phyloP scores from a whole-genome alignment of 345 rosid genomes.

The Pugionium dolabratum region DNA sequence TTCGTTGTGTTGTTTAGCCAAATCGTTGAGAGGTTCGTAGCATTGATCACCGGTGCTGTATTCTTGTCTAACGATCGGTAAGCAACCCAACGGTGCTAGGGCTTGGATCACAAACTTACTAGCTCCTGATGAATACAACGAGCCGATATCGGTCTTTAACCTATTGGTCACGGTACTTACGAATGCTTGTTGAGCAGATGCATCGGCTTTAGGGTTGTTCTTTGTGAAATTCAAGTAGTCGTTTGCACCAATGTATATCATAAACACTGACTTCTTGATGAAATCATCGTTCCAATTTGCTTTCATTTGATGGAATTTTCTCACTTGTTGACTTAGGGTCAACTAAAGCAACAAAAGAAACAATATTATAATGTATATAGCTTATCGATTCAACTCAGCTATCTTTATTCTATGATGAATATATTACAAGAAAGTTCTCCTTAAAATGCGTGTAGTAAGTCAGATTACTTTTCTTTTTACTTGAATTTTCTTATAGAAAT shows the following conservation, averaged over 20 bases:
- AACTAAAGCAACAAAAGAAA: conserved; percentile 1
- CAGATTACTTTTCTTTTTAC: no score
- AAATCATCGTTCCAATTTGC: conserved; percentile 24
- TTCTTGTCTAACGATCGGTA: conserved; percentile 18
- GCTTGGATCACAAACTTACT: conserved; percentile 39
- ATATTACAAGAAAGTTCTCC: no score
- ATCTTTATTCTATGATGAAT: no score
- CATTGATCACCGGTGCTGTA: conserved; percentile 5
- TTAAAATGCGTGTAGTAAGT: no score
- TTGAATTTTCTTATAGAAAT: no score
- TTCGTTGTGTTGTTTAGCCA: conserved; percentile 38
- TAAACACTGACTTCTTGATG: conserved; percentile 18
- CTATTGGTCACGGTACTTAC: conserved; percentile 16
- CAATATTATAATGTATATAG: no score
- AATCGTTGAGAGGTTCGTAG: conserved; percentile 1
- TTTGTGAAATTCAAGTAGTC: conserved; percentile 30
- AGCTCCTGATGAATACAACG: conserved; percentile 35
- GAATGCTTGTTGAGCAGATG: conserved; percentile 32
- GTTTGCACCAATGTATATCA: conserved; percentile 30
- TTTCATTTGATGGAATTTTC: conserved; percentile 12
- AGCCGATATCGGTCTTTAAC: conserved; percentile 15
- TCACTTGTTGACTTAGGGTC: conserved; percentile 29
- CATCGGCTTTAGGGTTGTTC: conserved; percentile 23
- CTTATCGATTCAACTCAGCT: no score
- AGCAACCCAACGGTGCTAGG: conserved; percentile 41